Percentiles rank a stretch among this genome's conserved stretches.
Conservation (phyloP, 495 filamentous ascomycete species). For the Podospora appendiculata region DNA sequence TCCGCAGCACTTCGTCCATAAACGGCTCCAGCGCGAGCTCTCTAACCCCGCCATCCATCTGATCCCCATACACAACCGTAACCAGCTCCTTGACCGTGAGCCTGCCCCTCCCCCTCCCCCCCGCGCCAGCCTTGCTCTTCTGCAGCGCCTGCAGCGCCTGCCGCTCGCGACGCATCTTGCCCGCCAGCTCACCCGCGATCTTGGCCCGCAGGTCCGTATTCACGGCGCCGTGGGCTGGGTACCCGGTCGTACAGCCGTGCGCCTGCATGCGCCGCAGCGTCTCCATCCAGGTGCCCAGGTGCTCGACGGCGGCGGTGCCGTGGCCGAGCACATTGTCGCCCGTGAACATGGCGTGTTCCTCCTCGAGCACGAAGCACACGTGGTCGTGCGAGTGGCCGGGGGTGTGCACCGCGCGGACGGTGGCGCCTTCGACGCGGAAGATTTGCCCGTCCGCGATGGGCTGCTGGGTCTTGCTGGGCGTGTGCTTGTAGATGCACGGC, state of each 20-base stretch:
- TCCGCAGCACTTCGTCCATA: no score
- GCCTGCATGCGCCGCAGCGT: constrained; percentile 56
- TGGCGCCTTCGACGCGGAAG: constrained; percentile 64
- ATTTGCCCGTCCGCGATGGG: constrained; percentile 56
- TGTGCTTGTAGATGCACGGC: constrained; percentile 39
- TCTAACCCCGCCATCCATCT: no score
- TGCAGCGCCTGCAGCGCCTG: constrained; percentile 57
- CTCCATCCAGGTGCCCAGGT: constrained; percentile 57
- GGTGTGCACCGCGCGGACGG: constrained; percentile 57
- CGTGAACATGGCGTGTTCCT: constrained; percentile 76
- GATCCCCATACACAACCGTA: no score
- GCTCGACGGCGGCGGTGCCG: constrained; percentile 74
- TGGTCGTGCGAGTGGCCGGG: constrained; percentile 78
- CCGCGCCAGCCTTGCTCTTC: no score
- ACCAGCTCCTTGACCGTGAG: no score
- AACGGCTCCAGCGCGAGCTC: no score
- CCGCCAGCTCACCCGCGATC: constrained; percentile 63
- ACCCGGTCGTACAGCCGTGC: constrained; percentile 51
- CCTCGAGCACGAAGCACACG: constrained; percentile 60
- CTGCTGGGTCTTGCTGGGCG: constrained; percentile 36
- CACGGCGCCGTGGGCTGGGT: constrained; percentile 72
- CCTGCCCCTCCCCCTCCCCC: no score
- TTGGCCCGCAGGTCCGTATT: constrained; percentile 44
- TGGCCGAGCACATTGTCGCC: constrained; percentile 84
- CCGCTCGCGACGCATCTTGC: constrained; percentile 61